A percentile compares a stretch with the other conserved stretches of the same genome.
phyloP scores from a whole-genome alignment of 208 protist genomes.

The Trichomonas tenax region DNA sequence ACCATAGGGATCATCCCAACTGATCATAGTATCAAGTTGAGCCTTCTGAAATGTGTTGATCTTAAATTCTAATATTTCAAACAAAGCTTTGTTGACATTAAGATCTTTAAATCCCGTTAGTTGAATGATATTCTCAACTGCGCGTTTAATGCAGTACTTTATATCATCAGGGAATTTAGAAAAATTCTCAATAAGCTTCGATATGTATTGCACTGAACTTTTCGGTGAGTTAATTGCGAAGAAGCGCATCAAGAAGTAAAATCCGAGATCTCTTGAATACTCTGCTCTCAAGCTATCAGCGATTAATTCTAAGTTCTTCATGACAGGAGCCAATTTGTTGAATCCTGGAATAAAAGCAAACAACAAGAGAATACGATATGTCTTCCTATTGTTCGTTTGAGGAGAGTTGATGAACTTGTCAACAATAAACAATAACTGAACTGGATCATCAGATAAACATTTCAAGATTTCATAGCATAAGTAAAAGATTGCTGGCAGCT shows the following conservation, averaged over 20 bases:
- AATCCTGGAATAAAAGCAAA: neutral
- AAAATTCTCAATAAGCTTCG: neutral
- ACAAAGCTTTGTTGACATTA: neutral
- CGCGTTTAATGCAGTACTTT: neutral
- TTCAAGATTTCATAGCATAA: neutral
- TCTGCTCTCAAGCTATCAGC: neutral
- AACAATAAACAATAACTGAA: neutral
- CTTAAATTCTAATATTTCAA: neutral
- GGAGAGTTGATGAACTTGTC: neutral
- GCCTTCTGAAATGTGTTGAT: neutral
- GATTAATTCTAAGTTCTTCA: neutral
- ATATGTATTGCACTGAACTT: neutral
- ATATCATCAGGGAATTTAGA: neutral
- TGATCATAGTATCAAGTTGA: neutral
- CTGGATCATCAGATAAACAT: neutral
- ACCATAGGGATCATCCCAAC: neutral
- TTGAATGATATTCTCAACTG: neutral
- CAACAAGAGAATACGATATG: neutral
- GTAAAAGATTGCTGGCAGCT: neutral
- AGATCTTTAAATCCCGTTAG: neutral
- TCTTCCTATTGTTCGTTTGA: neutral
- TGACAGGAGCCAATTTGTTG: neutral
- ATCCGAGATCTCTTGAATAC: neutral
- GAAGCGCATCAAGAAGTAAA: neutral
- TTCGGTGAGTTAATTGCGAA: neutral